These are phyloP conservation scores for Aegilops tauschii DNA, from an alignment of 176 grass and related monocot genomes.

Conservation along the genomic window DNA sequence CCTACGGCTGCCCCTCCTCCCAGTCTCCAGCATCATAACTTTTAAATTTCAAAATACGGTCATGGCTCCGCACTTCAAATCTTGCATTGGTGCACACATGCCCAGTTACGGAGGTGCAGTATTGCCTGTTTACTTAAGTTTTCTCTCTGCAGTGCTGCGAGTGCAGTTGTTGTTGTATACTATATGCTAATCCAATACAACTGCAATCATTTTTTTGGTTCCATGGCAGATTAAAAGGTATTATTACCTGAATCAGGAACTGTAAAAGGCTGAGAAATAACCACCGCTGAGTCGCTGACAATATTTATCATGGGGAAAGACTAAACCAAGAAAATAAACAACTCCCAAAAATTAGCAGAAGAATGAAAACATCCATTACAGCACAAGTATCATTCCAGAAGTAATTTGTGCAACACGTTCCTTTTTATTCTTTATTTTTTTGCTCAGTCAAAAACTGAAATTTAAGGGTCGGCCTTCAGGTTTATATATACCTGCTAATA, in stretches of 20 bases:
- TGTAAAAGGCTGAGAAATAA: not conserved
- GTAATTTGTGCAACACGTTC: no score
- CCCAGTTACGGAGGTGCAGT: not conserved
- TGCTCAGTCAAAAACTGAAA: slow-evolving; percentile 8
- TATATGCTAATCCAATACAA: not conserved
- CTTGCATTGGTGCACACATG: not conserved
- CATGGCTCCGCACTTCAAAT: not conserved
- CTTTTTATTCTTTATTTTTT: not conserved
- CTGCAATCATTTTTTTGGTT: not conserved
- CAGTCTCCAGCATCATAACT: not conserved
- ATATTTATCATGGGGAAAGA: not conserved
- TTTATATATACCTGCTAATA: not conserved
- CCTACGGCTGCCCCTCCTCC: not conserved
- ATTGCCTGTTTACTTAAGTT: not conserved
- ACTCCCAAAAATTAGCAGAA: not conserved
- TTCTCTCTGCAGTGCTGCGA: not conserved
- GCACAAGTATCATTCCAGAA: not conserved
- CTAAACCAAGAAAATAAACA: not conserved
- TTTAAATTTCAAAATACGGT: not conserved
- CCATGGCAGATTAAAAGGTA: not conserved
- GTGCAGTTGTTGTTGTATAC: not conserved
- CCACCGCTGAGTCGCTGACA: not conserved
- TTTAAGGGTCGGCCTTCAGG: not conserved
- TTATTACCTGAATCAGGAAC: not conserved
- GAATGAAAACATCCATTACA: slow-evolving; percentile 1